Evolutionary conservation across 2,329 filamentous ascomycete genomes (phyloP).

Genomic region (Zymoseptoria pseudotritici): DNA sequence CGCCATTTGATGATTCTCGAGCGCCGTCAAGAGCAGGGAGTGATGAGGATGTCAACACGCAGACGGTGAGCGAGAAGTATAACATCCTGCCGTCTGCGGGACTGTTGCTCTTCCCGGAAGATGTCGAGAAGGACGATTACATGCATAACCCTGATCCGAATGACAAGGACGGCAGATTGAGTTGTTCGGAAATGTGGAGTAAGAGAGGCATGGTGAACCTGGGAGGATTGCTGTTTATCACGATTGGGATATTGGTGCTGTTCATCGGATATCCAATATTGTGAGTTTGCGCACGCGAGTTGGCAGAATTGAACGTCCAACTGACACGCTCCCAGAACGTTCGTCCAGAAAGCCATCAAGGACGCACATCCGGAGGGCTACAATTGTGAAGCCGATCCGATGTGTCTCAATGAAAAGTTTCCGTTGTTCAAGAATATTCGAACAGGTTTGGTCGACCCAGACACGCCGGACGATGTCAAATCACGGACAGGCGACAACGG

Average conservation of each 20-base stretch:
- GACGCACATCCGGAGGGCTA: slow-evolving; percentile 20
- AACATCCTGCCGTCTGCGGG: slow-evolving; percentile 63
- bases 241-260: slow-evolving; percentile 53
- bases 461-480: slow-evolving; percentile 53
- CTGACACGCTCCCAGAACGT: slow-evolving; percentile 42
- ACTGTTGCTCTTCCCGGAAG: slow-evolving; percentile 60
- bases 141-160: slow-evolving; percentile 63
- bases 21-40: slow-evolving; percentile 54
- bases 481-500: slow-evolving; percentile 53
- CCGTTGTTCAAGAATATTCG: slow-evolving; percentile 55
- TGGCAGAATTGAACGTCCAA: neutral
- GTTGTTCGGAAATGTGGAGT: slow-evolving; percentile 55
- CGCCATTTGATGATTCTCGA: slow-evolving; percentile 54
- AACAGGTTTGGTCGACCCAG: slow-evolving; percentile 56
- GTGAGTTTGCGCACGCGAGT: slow-evolving; percentile 39
- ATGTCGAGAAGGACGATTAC: slow-evolving; percentile 66
- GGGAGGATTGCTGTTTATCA: slow-evolving; percentile 54
- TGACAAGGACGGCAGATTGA: slow-evolving; percentile 52
- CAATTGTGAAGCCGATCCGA: slow-evolving; percentile 36
- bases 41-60: slow-evolving; percentile 60
- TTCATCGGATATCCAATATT: slow-evolving; percentile 65
- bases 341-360: slow-evolving; percentile 42
- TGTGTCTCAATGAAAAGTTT: slow-evolving; percentile 42
- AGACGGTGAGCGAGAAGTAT: slow-evolving; percentile 67
- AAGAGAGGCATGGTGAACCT: slow-evolving; percentile 57